Percentiles rank a stretch among this genome's conserved stretches.
Evolutionary conservation across 1,284 basidiomycete species (phyloP).

Genomic region (Coniferiporia sulphurascens): DNA sequence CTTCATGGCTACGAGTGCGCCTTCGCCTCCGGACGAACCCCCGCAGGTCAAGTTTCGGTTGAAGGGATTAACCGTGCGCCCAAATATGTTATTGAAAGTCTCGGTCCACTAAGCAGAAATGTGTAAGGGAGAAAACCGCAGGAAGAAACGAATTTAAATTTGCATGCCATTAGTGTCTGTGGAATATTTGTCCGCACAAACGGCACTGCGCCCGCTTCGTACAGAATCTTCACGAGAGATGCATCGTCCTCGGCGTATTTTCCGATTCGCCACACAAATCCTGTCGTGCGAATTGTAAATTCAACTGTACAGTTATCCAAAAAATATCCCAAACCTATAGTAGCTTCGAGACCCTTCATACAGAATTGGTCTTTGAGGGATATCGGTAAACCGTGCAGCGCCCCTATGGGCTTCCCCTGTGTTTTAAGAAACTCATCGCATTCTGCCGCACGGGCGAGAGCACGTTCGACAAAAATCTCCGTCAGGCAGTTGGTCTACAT

Average conservation of each 20-base stretch:
- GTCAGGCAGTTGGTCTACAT: slow-evolving; percentile 62
- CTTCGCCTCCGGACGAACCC: slow-evolving; percentile 60
- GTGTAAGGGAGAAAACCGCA: neutral
- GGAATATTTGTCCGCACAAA: slow-evolving; percentile 73
- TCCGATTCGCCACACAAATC: slow-evolving; percentile 64
- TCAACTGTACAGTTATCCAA: slow-evolving; percentile 21
- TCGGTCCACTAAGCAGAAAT: slow-evolving; percentile 46
- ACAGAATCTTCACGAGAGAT: slow-evolving; percentile 53
- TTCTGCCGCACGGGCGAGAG: slow-evolving; percentile 48
- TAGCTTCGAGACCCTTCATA: slow-evolving; percentile 48
- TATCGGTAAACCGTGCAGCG: slow-evolving; percentile 64
- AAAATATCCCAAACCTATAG: slow-evolving; percentile 37
- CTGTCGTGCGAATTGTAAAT: slow-evolving; percentile 27
- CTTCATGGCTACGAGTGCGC: slow-evolving; percentile 49
- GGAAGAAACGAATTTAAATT: neutral
- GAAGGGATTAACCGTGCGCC: slow-evolving; percentile 60
- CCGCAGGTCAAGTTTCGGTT: slow-evolving; percentile 50
- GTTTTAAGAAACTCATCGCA: slow-evolving; percentile 50
- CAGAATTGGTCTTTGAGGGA: slow-evolving; percentile 58
- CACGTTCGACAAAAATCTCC: slow-evolving; percentile 61
- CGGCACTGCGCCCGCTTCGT: slow-evolving; percentile 57
- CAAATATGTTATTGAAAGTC: slow-evolving; percentile 60
- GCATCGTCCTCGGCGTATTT: slow-evolving; percentile 47
- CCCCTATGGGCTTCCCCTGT: slow-evolving; percentile 47
- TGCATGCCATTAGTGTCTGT: slow-evolving; percentile 54